Conservation (phyloP, 164 flowering plant species). For the Aristolochia californica region DNA sequence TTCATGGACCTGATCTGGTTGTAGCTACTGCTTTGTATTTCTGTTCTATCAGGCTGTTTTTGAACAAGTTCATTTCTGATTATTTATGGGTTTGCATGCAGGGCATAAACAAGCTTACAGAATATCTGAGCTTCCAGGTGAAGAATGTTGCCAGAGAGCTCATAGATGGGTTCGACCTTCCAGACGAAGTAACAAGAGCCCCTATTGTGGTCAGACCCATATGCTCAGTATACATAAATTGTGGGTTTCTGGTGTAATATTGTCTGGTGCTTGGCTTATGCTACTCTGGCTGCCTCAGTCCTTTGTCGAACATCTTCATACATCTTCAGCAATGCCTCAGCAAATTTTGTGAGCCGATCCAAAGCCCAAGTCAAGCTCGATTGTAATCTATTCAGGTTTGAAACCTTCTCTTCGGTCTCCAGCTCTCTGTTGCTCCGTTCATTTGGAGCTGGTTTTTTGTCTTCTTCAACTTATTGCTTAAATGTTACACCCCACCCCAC, state of each 20-base stretch:
- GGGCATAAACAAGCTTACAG: conserved; percentile 93
- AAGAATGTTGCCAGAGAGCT: conserved; percentile 63
- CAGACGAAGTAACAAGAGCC: conserved; percentile 68
- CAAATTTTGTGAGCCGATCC: conserved; percentile 63
- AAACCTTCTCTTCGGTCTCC: conserved; percentile 18
- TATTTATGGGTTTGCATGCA: conserved; percentile 18
- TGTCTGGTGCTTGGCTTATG: too few relatives aligned
- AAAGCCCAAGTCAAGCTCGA: conserved; percentile 59
- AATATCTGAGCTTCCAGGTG: conserved; percentile 85
- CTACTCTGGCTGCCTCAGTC: conserved; percentile 50
- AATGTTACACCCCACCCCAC: conserved; percentile 24
- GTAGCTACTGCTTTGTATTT: too few relatives aligned
- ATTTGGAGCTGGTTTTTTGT: conserved; percentile 16
- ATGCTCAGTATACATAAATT: conserved; percentile 60
- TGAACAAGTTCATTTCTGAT: not conserved
- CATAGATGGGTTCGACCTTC: conserved; percentile 80
- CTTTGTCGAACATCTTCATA: conserved; percentile 65
- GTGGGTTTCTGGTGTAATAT: conserved; percentile 57
- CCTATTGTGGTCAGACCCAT: conserved; percentile 78
- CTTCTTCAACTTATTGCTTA: conserved; percentile 26
- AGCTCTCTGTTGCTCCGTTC: conserved; percentile 16
- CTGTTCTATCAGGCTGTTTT: not conserved
- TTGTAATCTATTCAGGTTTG: conserved; percentile 42
- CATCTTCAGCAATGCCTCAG: conserved; percentile 76
- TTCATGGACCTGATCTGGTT: too few relatives aligned